Evolutionary conservation across 495 filamentous ascomycete genomes (phyloP), one percentile per base, ranked within the genome.

Genomic region (Penicilliopsis zonata): DNA sequence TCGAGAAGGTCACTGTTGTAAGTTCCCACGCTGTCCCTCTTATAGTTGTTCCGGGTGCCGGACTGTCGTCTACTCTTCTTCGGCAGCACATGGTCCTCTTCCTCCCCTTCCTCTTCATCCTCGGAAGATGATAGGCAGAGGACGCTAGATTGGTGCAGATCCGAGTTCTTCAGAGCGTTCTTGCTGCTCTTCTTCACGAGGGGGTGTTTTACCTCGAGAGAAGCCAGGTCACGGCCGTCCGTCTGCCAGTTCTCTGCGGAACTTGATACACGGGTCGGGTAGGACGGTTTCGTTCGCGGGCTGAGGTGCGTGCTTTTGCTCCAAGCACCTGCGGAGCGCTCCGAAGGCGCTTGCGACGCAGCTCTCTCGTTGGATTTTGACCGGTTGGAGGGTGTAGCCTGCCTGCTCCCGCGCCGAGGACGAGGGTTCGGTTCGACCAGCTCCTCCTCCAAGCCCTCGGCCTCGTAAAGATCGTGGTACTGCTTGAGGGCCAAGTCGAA

Each of bases 91-190:
- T 6, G 32, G 5, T 43, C 41, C 9, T 50, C 41, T 3, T 35
- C 40, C 9, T 53, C 53, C 1, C 57, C 48, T 3, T 70, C 63
- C 13, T 52, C 52, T 41, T 74, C 70, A 32, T 69, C 64, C 27
- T 71, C 69, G 0, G 70, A 75, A 10, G 69, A 75, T 2, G 70
- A 75, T 10, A 74, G 57, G 18, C 61, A 70, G 4, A 75, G 58
- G 8, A 74, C 59, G 40, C 70, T 75, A 6, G 59, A 59, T 8
- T 61, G 58, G 23, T 61, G 59, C 30, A 73, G 47, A 31, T 75
- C 66, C 6, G 43, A 41, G 21, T 54, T 61, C 28, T 55, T 61
- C 40, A 71, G 43, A 4, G 58, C 60, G 27, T 52, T 67, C 33
- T 53, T 59, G 43, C 57, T 57, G 21, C 49, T 59, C 36, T 60